Conservation (phyloP, 192 early-diverging fungal species). For the Coemansia aciculifera region DNA sequence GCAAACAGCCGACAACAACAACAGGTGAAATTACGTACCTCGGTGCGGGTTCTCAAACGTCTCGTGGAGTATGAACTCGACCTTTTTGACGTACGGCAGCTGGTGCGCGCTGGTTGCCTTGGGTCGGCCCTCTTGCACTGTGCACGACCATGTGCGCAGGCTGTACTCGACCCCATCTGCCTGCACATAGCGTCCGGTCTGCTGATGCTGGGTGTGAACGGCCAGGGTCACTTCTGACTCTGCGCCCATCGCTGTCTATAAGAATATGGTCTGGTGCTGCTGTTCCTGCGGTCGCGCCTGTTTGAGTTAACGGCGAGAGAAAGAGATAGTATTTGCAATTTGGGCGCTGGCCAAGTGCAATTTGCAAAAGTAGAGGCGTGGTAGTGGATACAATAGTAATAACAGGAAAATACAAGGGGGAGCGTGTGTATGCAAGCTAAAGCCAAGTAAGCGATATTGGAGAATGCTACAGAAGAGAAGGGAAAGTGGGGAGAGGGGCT, state of each 20-base stretch:
- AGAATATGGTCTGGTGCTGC: not conserved
- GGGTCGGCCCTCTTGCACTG: constrained; percentile 39
- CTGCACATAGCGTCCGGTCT: constrained; percentile 24
- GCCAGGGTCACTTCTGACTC: constrained; percentile 29
- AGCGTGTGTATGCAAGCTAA: not conserved
- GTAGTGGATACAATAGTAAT: not conserved
- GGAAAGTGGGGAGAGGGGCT: not conserved
- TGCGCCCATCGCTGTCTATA: constrained; percentile 14
- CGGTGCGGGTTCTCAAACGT: constrained; percentile 42
- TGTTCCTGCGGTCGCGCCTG: not conserved
- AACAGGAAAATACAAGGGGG: not conserved
- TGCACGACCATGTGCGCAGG: constrained; percentile 48
- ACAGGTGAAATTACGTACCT: constrained; percentile 28
- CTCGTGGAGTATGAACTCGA: constrained; percentile 52
- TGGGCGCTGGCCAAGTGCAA: not conserved
- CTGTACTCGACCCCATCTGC: constrained; percentile 33
- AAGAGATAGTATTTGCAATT: not conserved
- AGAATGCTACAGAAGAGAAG: not conserved
- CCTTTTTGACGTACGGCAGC: constrained; percentile 47
- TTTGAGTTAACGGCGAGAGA: not conserved
- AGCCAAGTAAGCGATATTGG: not conserved
- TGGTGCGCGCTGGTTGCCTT: constrained; percentile 17
- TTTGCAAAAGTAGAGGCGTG: not conserved
- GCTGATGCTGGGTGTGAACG: constrained; percentile 39
- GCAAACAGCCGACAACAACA: not conserved